Evolutionary conservation across 2,329 filamentous ascomycete species (phyloP).

Genomic region (Penicillium sp.): DNA sequence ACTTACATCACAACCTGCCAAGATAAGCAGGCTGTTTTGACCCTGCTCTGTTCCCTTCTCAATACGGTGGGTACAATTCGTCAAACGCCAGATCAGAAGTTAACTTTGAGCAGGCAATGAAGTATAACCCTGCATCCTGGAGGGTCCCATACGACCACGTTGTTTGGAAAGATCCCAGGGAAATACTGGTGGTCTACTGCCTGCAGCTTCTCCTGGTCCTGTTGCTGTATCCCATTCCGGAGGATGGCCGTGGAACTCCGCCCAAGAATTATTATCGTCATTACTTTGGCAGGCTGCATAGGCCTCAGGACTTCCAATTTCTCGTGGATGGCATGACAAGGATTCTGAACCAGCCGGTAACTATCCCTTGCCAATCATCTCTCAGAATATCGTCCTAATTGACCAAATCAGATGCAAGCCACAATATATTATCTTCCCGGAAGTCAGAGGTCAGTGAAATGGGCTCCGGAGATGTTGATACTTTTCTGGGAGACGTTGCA

Average conservation of each 20-base stretch:
- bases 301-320: conserved; percentile 96
- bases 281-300: conserved; percentile 82
- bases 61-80: conserved; percentile 68
- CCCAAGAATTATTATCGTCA: conserved; percentile 92
- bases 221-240: conserved; percentile 82
- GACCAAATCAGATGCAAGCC: conserved; percentile 61
- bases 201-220: conserved; percentile 84
- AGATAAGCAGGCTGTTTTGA: conserved; percentile 88
- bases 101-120: conserved; percentile 64
- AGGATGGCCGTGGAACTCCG: conserved; percentile 59
- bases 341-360: conserved; percentile 78
- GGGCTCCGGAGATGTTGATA: conserved; percentile 93
- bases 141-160: conserved; percentile 89
- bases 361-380: conserved; percentile 4
- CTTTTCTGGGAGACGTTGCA: conserved; percentile 96
- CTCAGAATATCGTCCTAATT: conserved; percentile 7
- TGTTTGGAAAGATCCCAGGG: conserved; percentile 85
- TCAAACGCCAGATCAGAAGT: not conserved
- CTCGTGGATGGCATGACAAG: conserved; percentile 91
- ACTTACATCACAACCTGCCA: conserved; percentile 84
- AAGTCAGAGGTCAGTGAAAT: conserved; percentile 72
- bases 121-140: conserved; percentile 94
- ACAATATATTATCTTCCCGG: conserved; percentile 85
- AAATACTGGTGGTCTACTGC: conserved; percentile 85
- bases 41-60: conserved; percentile 82